A percentile compares a stretch with the other conserved stretches of the same genome.
These are phyloP conservation scores for Angophora floribunda DNA, from an alignment of 345 rosid genomes.

Conservation along the genomic window DNA sequence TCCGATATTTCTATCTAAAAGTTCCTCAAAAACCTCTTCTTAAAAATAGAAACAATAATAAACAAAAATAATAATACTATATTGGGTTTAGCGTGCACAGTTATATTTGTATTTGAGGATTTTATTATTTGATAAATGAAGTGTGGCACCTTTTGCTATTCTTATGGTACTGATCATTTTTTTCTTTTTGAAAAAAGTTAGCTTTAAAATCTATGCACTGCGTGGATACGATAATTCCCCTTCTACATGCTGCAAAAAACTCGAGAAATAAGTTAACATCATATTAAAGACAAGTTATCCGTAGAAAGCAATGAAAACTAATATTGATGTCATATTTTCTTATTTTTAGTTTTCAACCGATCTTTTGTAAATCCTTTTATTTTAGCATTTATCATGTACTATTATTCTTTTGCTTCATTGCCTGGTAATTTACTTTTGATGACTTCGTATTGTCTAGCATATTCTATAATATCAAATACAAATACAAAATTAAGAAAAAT, in stretches of 20 bases:
- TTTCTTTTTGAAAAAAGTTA: not conserved
- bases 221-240: not conserved
- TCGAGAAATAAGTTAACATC: not conserved
- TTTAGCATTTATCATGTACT: not conserved
- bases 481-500: not conserved
- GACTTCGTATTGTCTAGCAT: not conserved
- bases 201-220: not conserved
- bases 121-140: not conserved
- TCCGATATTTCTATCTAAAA: not conserved
- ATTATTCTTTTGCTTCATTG: not conserved
- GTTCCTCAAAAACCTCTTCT: not conserved
- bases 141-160: not conserved
- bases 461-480: not conserved
- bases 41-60: too few species aligned
- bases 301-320: not conserved
- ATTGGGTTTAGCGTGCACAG: fast-evolving
- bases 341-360: not conserved
- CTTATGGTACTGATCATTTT: not conserved
- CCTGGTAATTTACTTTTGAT: not conserved
- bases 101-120: not conserved
- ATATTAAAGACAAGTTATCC: not conserved
- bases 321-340: not conserved
- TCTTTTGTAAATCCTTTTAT: not conserved
- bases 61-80: not conserved
- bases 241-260: not conserved